Base-by-base conservation (phyloP, 164 flowering plant species). In the Chimonanthus salicifolius region DNA sequence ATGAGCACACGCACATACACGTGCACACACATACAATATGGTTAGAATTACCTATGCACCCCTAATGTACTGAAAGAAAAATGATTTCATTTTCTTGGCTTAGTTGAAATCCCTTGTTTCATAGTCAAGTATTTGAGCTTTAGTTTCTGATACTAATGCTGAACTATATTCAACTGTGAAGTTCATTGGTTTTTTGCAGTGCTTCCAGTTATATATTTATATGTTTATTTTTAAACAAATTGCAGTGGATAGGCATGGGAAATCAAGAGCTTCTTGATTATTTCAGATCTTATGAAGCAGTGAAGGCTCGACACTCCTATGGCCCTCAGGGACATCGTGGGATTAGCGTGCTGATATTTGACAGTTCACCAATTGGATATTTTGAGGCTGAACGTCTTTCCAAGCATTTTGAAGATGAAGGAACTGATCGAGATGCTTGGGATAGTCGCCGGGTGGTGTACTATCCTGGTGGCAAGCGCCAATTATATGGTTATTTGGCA, bases 251-350 rank as follows among this genome's bases (percentile, higher is more conserved):
- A 66, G 99, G 99, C 58, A 96, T 96, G 98, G 99, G 99, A 10
- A 96, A 88, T 76, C 89, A 80, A 69, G 99, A 94, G 79, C 92
- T 96, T 67, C 86, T 96, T 9, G 97, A 90, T 3, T 89, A 86
- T 70, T 96, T 96, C 79, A 72, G 72, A 50, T 1, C 72, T 0
- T 96, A 89, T 76, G 77, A 81, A 64, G 90, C 97, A 48, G 80
- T 72, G 4, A 96, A 78, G 80, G 92, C 99, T 21, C 84, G 89
- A 3, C 97, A 94, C 73, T 85, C 99, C 2, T 95, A 93, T 80
- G 99, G 99, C 51, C 99, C 99, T 50, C 88, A 85, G 68, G 99
- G 99, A 11, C 99, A 95, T 75, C 89, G 99, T 43, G 99, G 99
- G 48, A 88, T 89, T 83, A 93, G 98, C 80, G 72, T 94, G 46